phyloP scores from a whole-genome alignment of 2,329 filamentous ascomycete genomes.

The Emmonsiellopsis sp. region DNA sequence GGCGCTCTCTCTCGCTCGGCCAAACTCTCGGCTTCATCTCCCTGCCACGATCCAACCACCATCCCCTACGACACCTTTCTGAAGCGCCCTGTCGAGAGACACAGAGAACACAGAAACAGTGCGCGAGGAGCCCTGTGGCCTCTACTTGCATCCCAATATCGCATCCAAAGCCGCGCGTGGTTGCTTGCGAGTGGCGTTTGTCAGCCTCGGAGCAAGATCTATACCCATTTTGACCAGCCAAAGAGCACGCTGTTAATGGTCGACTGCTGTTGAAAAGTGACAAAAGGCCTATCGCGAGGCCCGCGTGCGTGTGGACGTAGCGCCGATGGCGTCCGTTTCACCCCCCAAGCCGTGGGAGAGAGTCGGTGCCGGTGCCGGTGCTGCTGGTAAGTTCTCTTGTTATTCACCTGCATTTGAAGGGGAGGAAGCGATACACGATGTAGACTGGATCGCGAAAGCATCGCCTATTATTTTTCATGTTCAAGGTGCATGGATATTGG shows the following conservation, averaged over 20 bases:
- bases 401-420: no score
- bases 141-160: no score
- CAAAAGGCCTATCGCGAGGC: background rate
- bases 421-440: no score
- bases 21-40: background rate
- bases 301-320: background rate
- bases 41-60: background rate
- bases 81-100: no score
- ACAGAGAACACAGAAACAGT: no score
- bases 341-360: conserved; percentile 98
- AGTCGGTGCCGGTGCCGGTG: conserved; percentile 48
- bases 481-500: background rate
- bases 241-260: background rate
- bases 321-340: conserved; percentile 53
- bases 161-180: no score
- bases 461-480: no score
- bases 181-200: background rate
- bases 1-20: background rate
- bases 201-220: background rate
- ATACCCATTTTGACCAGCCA: background rate
- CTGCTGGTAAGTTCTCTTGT: conserved; percentile 38
- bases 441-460: no score
- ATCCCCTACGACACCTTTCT: background rate
- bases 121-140: no score
- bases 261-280: background rate